Conservation (phyloP, 257 asterid genomes). For the Primulina eburnea region DNA sequence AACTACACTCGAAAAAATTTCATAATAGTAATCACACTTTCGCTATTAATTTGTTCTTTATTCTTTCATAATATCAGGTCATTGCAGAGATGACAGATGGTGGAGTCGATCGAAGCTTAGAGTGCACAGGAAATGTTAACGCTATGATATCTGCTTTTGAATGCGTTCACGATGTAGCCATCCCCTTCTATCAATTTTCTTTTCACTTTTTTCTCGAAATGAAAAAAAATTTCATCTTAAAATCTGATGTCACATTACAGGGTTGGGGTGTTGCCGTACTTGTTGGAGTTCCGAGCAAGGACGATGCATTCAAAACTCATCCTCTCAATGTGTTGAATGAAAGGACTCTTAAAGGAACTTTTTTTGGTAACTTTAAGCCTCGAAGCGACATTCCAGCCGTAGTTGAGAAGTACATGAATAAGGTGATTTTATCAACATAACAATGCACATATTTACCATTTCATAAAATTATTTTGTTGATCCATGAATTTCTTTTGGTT, state of each 20-base stretch:
- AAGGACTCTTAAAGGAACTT: conserved; percentile 86
- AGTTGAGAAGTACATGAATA: conserved; percentile 70
- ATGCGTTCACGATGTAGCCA: conserved; percentile 80
- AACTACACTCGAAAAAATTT: too few species aligned
- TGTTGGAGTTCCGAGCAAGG: conserved; percentile 83
- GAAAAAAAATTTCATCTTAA: not conserved
- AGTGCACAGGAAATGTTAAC: conserved; percentile 72
- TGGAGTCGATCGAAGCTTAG: conserved; percentile 82
- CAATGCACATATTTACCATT: not conserved
- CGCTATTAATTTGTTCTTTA: too few species aligned
- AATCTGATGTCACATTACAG: conserved; percentile 27
- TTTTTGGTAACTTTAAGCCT: conserved; percentile 86
- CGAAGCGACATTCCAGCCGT: conserved; percentile 63
- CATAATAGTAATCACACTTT: too few species aligned
- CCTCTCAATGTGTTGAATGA: conserved; percentile 66
- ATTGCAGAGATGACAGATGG: conserved; percentile 76
- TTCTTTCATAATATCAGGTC: conserved; percentile 36
- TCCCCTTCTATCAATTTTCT: not conserved
- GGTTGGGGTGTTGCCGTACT: conserved; percentile 97
- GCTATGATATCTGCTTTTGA: conserved; percentile 94
- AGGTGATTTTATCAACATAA: conserved; percentile 32
- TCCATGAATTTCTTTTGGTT: too few species aligned
- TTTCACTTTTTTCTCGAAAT: not conserved
- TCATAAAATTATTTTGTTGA: not conserved
- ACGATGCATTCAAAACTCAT: conserved; percentile 65